A percentile compares a stretch with the other conserved stretches of the same genome.
Conservation (phyloP, 331 rosid genomes). For the Spiraea crenata region DNA sequence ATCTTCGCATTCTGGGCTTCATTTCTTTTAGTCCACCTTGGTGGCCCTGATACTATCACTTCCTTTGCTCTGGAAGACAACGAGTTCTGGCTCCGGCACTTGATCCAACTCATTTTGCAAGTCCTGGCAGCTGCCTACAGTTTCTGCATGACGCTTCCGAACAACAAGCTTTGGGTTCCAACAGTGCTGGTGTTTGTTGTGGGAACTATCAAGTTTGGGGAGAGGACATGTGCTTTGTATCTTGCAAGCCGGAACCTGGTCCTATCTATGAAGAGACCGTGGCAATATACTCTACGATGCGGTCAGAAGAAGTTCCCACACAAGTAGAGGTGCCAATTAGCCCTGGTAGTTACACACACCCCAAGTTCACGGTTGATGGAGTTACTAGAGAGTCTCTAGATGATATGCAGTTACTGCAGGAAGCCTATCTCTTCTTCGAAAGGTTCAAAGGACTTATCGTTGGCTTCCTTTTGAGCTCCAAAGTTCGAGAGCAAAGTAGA, state of each 20-base stretch:
- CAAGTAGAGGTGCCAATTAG: not conserved
- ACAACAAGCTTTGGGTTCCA: conserved; percentile 10
- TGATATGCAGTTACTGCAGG: conserved; percentile 2
- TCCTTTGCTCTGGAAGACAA: conserved; percentile 37
- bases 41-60: conserved; percentile 33
- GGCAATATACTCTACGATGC: not conserved
- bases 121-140: conserved; percentile 19
- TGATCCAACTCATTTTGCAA: conserved; percentile 17
- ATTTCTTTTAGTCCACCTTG: conserved; percentile 28
- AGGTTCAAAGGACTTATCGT: conserved; percentile 27
- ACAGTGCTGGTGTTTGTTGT: conserved; percentile 15
- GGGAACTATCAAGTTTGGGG: conserved; percentile 27
- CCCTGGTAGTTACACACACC: not conserved
- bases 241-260: conserved; percentile 25
- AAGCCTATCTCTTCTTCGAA: conserved; percentile 8
- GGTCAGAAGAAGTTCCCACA: not conserved
- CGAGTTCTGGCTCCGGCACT: conserved; percentile 32
- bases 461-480: conserved; percentile 27
- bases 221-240: conserved; percentile 29
- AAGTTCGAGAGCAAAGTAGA: conserved; percentile 15
- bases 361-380: not conserved
- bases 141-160: conserved; percentile 7
- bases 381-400: not conserved
- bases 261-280: conserved; percentile 30
- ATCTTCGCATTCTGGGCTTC: conserved; percentile 29